Base-by-base conservation (phyloP, 169 alveolate genomes). In the Plasmodium gaboni region DNA sequence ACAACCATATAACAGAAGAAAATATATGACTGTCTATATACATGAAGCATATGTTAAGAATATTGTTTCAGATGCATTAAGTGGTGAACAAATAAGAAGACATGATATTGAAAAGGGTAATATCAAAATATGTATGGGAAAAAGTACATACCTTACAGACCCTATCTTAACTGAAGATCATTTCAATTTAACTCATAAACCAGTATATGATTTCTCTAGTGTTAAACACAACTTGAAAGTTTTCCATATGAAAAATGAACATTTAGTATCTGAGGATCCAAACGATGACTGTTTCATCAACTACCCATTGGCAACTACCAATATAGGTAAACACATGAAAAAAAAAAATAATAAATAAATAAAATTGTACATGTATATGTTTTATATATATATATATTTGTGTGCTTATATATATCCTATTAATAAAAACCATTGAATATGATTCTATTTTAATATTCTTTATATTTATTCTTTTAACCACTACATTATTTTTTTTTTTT, bases 101-200 rank as follows among this genome's bases (percentile, higher is more conserved):
- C 24, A 38, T 13, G 89, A 78, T 57, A 19, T 78, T 38, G 13
- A 64, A 48, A 44, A 48, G 0, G 28, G 28, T 26, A 32, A 51
- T 17, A 70, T 78, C 4, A 44, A 17, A 24, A 76, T 78, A 13
- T 78, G 89, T 32, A 2, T 78, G 17, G 89, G 89, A 10, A 17
- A 42, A 60, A 73, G 76, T 26, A 65, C 89, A 9, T 78, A 78
- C 38, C 67, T 50, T 22, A 50, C 7, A 2, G 13, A 78, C 7
- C 28, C 42, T 28, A 48, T 78, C 17, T 68, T 78, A n/a, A 78
- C 78, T 2, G 26, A 48, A 6, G n/a, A 48, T 8, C 89, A 78
- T 44, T 78, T 78, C 28, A 50, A 78, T 44, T 51, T 78, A 44
- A 26, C 59, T 2, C 59, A 78, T 48, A 78, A 42, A 24, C 89